Conservation (phyloP, 116 monocot genomes). For the Trichopus zeylanicus region DNA sequence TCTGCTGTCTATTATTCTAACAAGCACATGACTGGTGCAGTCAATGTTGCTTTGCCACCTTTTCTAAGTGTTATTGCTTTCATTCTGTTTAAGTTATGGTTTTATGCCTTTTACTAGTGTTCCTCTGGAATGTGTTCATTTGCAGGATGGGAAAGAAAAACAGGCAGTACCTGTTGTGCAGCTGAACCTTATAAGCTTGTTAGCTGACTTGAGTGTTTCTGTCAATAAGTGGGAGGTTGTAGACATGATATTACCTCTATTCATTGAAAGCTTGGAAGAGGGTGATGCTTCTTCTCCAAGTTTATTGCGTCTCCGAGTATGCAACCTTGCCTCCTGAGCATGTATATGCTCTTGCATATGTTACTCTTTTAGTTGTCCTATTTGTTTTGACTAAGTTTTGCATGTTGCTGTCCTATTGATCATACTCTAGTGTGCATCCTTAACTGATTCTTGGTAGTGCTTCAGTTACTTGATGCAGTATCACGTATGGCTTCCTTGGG, state of each 20-base stretch:
- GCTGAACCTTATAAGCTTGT: slow-evolving; percentile 72
- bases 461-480: slow-evolving; percentile 93
- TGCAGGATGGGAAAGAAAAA: slow-evolving; percentile 86
- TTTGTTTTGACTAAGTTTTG: not conserved
- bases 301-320: slow-evolving; percentile 87
- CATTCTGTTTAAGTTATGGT: too few relatives aligned
- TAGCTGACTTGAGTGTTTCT: slow-evolving; percentile 76
- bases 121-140: not conserved
- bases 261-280: slow-evolving; percentile 98
- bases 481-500: slow-evolving; percentile 89
- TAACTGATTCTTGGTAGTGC: not conserved
- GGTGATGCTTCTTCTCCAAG: slow-evolving; percentile 87
- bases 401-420: not conserved
- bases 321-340: slow-evolving; percentile 40
- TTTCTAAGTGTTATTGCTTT: too few relatives aligned
- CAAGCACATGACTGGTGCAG: too few relatives aligned
- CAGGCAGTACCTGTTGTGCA: slow-evolving; percentile 54
- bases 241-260: slow-evolving; percentile 97
- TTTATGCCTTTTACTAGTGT: too few relatives aligned
- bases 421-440: not conserved
- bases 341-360: slow-evolving; percentile 20
- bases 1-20: too few relatives aligned
- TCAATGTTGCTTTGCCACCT: too few relatives aligned
- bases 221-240: slow-evolving; percentile 94
- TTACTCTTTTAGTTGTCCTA: not conserved